Percentiles rank a stretch among this genome's conserved stretches.
Conservation (phyloP, 1,284 basidiomycete genomes). For the Irpex lacteus region DNA sequence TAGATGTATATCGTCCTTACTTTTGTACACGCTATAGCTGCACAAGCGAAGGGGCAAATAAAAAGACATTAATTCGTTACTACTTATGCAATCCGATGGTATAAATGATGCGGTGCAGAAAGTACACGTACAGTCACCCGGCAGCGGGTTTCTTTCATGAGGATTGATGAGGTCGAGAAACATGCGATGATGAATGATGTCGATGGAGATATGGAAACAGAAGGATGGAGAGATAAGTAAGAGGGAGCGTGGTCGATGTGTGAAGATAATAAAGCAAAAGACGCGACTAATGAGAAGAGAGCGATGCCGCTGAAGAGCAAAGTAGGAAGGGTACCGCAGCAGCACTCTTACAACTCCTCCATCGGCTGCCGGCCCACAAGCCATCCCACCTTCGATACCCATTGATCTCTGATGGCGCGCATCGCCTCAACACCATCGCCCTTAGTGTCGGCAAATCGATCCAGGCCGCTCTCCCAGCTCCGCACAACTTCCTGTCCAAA, state of each 20-base stretch:
- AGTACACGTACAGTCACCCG: slow-evolving; percentile 1
- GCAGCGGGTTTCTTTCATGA: slow-evolving; percentile 1
- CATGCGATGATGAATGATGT: background rate
- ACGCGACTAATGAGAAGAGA: background rate
- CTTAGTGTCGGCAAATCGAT: slow-evolving; percentile 57
- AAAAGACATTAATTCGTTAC: background rate
- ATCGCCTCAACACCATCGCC: slow-evolving; percentile 49
- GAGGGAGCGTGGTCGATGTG: background rate
- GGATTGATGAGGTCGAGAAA: background rate
- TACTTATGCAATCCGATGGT: background rate
- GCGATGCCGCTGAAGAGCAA: background rate
- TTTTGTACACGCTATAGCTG: background rate
- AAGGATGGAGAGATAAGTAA: background rate
- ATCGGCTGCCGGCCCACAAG: slow-evolving; percentile 62
- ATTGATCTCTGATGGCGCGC: slow-evolving; percentile 60
- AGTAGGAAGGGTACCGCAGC: background rate
- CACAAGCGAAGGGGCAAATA: background rate
- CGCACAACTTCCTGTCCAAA: slow-evolving; percentile 67
- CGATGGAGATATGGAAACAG: too few relatives aligned
- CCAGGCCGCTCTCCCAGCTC: slow-evolving; percentile 65
- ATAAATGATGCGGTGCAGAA: slow-evolving; percentile 1
- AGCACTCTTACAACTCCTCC: slow-evolving; percentile 42
- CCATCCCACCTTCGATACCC: slow-evolving; percentile 77
- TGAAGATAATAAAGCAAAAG: background rate
- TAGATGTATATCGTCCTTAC: background rate